These are phyloP conservation scores for Raffaelea albimanens DNA, from an alignment of 2,329 filamentous ascomycete genomes.

Conservation along the genomic window DNA sequence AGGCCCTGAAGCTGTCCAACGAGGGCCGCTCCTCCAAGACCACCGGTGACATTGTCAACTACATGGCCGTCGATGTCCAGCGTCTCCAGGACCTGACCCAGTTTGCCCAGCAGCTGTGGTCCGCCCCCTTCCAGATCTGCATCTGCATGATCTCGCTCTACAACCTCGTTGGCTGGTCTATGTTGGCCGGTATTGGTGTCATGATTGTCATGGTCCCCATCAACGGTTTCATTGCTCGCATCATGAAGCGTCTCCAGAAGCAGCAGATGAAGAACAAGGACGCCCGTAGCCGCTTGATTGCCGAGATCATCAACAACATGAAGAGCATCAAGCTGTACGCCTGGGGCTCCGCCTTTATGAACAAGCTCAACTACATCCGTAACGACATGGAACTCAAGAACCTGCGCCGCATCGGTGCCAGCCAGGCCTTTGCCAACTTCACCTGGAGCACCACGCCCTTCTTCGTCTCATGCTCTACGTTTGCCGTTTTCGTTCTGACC, in stretches of 20 bases:
- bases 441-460: slow-evolving; percentile 98
- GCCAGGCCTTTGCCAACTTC: slow-evolving; percentile 90
- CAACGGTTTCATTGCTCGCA: slow-evolving; percentile 80
- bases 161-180: slow-evolving; percentile 86
- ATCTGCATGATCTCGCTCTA: slow-evolving; percentile 96
- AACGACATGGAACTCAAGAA: slow-evolving; percentile 96
- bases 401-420: slow-evolving; percentile 87
- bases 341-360: slow-evolving; percentile 96
- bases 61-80: slow-evolving; percentile 98
- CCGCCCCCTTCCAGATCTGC: slow-evolving; percentile 89
- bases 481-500: slow-evolving; percentile 86
- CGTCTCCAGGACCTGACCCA: slow-evolving; percentile 90
- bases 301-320: slow-evolving; percentile 98
- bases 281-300: slow-evolving; percentile 82
- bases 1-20: slow-evolving; percentile 82
- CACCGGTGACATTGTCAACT: slow-evolving; percentile 97
- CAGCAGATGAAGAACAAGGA: slow-evolving; percentile 99
- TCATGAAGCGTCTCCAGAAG: slow-evolving; percentile 94
- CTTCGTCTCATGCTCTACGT: slow-evolving; percentile 93
- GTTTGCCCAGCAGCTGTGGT: slow-evolving; percentile 93
- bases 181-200: slow-evolving; percentile 87
- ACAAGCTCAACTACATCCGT: slow-evolving; percentile 88
- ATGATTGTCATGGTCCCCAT: slow-evolving; percentile 96
- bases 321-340: slow-evolving; percentile 99
- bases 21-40: slow-evolving; percentile 83